Evolutionary conservation across 371 early-diverging fungal genomes (phyloP).

Genomic region (Neoconidiobolus thromboides): DNA sequence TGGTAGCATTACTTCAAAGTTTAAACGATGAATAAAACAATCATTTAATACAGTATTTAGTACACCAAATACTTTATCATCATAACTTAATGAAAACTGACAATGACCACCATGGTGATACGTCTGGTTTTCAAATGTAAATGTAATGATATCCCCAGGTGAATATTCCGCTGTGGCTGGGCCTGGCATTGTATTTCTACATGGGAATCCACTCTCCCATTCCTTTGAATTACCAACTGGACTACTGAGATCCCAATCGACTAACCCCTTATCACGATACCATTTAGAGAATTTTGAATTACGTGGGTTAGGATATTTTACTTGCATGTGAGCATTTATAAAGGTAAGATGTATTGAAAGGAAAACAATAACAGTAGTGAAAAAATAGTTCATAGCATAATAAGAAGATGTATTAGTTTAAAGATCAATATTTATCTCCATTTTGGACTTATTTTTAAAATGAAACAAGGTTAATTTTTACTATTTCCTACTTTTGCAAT

Average conservation of each 20-base stretch:
- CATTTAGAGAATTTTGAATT: not conserved
- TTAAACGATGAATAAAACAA: conserved; percentile 4
- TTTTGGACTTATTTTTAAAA: too few relatives aligned
- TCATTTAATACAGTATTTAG: not conserved
- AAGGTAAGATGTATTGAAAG: too few relatives aligned
- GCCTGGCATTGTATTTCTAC: not conserved
- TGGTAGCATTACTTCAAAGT: conserved; percentile 19
- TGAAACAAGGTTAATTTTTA: too few relatives aligned
- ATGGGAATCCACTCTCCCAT: not conserved
- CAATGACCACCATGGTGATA: conserved; percentile 7
- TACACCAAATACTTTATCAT: conserved; percentile 4
- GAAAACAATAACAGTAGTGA: too few relatives aligned
- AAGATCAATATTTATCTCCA: too few relatives aligned
- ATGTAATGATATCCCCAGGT: conserved; percentile 14
- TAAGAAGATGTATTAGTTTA: too few relatives aligned
- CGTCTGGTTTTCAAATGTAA: conserved; percentile 6
- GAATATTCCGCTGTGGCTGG: not conserved
- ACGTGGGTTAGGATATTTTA: not conserved
- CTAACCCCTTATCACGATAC: not conserved
- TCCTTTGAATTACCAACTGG: not conserved
- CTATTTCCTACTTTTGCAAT: too few relatives aligned
- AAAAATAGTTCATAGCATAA: too few relatives aligned
- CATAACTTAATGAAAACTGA: conserved; percentile 5
- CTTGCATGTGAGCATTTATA: not conserved
- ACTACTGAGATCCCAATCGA: not conserved